Conservation (phyloP, 2,329 filamentous ascomycete genomes). For the Westerdykella aurantiaca region DNA sequence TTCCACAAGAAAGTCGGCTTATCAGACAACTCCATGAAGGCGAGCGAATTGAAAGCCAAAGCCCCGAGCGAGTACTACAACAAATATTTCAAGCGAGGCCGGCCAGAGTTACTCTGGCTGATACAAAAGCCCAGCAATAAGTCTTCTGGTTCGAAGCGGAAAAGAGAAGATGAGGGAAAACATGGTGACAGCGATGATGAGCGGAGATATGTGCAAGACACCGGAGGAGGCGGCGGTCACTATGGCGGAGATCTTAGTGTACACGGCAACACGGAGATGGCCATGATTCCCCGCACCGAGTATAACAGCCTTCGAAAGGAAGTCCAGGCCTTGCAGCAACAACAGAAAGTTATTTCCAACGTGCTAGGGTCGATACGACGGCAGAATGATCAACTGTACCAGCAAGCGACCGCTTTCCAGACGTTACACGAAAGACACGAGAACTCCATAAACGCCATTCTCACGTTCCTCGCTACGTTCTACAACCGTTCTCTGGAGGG, state of each 20-base stretch:
- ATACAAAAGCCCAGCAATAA: slow-evolving; percentile 91
- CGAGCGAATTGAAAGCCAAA: slow-evolving; percentile 94
- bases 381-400: slow-evolving; percentile 82
- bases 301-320: slow-evolving; percentile 72
- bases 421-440: slow-evolving; percentile 93
- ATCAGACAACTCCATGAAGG: slow-evolving; percentile 95
- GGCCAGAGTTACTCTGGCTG: slow-evolving; percentile 88
- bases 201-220: slow-evolving; percentile 42
- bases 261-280: slow-evolving; percentile 39
- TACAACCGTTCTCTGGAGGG: slow-evolving; percentile 91
- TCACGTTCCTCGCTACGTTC: slow-evolving; percentile 93
- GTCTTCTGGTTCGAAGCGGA: slow-evolving; percentile 43
- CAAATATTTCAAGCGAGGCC: slow-evolving; percentile 87
- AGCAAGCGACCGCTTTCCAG: slow-evolving; percentile 84
- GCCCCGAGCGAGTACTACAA: slow-evolving; percentile 98
- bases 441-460: slow-evolving; percentile 96
- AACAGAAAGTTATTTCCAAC: slow-evolving; percentile 78
- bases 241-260: slow-evolving; percentile 40
- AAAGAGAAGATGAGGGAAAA: slow-evolving; percentile 53
- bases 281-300: slow-evolving; percentile 62
- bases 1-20: slow-evolving; percentile 58
- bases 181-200: slow-evolving; percentile 68
- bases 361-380: slow-evolving; percentile 75
- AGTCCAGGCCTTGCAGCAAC: slow-evolving; percentile 72
- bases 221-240: slow-evolving; percentile 31